Percentiles rank a stretch among this genome's conserved stretches.
Conservation (phyloP, 2,329 filamentous ascomycete genomes). For the Fusarium napiforme region DNA sequence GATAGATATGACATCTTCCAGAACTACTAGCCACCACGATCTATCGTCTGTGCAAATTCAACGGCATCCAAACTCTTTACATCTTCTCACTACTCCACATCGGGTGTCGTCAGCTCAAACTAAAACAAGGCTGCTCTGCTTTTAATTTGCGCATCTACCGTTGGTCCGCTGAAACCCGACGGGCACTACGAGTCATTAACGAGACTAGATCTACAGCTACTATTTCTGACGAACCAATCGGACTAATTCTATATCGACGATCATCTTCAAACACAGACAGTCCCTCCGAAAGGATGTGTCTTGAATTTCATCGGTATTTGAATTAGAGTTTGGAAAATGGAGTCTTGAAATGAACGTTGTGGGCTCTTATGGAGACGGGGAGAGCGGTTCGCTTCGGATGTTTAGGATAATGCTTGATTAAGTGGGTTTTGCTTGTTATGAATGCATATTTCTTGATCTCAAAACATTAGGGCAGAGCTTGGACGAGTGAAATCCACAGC, state of each 20-base stretch:
- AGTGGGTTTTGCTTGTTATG: background rate
- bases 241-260: background rate
- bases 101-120: background rate
- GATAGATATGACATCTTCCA: background rate
- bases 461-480: background rate
- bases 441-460: background rate
- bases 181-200: background rate
- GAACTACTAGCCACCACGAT: background rate
- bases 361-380: background rate
- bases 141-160: background rate
- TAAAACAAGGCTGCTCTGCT: background rate
- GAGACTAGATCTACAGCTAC: background rate
- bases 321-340: background rate
- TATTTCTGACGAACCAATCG: background rate
- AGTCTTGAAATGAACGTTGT: background rate
- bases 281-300: background rate
- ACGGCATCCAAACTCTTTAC: background rate
- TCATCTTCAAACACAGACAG: background rate
- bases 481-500: background rate
- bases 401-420: background rate
- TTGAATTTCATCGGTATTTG: background rate
- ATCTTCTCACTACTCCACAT: background rate
- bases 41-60: conserved; percentile 3
- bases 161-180: background rate
- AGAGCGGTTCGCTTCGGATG: background rate